Conservation (phyloP, 2,329 filamentous ascomycete species). For the Neocatenulostroma microsporum region DNA sequence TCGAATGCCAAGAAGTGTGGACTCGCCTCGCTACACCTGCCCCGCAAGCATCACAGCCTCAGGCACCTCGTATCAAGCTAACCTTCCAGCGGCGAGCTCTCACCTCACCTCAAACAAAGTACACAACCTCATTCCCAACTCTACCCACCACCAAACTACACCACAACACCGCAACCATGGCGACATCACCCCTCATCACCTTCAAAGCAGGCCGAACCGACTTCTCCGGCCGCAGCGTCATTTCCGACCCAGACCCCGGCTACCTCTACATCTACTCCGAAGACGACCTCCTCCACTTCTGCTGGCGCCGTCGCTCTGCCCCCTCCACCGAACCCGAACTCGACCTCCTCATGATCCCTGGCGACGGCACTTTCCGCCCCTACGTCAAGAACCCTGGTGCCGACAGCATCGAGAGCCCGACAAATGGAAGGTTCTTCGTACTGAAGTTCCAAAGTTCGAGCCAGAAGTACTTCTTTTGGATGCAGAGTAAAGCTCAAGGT, state of each 20-base stretch:
- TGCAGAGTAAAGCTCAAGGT: slow-evolving; percentile 80
- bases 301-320: slow-evolving; percentile 78
- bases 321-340: slow-evolving; percentile 66
- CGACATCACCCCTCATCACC: slow-evolving; percentile 76
- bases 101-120: too few relatives aligned
- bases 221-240: slow-evolving; percentile 50
- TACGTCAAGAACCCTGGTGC: slow-evolving; percentile 33
- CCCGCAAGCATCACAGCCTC: too few relatives aligned
- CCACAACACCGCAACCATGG: slow-evolving; percentile 52
- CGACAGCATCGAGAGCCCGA: slow-evolving; percentile 55
- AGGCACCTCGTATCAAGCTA: too few relatives aligned
- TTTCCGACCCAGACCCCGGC: slow-evolving; percentile 63
- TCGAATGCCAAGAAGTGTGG: too few relatives aligned
- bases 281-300: slow-evolving; percentile 94
- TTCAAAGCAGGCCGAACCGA: slow-evolving; percentile 95
- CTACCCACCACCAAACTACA: too few relatives aligned
- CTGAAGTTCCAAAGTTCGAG: slow-evolving; percentile 92
- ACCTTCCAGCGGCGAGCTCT: too few relatives aligned
- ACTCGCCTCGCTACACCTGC: too few relatives aligned
- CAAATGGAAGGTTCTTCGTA: slow-evolving; percentile 82
- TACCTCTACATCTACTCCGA: slow-evolving; percentile 90
- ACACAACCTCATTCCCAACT: too few relatives aligned
- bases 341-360: slow-evolving; percentile 88
- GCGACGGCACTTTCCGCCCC: slow-evolving; percentile 77
- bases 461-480: slow-evolving; percentile 88